phyloP scores from a whole-genome alignment of 768 basidiomycete genomes.

The Hericium erinaceus region DNA sequence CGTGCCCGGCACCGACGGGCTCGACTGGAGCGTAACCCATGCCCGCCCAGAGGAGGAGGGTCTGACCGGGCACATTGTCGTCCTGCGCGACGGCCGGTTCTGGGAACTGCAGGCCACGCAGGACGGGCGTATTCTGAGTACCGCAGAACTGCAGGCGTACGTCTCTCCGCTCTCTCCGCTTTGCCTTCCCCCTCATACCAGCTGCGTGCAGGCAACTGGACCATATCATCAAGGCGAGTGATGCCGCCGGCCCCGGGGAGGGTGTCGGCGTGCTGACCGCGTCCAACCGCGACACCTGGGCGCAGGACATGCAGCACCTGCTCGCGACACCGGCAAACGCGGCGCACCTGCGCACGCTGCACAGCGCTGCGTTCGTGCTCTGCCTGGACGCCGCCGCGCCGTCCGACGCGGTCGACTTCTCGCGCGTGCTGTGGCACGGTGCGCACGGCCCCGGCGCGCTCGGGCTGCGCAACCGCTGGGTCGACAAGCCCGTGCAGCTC shows the following conservation, averaged over 20 bases:
- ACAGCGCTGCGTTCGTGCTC: conserved; percentile 80
- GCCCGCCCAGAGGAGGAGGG: conserved; percentile 47
- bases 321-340: conserved; percentile 52
- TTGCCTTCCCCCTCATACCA: background rate
- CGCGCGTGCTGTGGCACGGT: conserved; percentile 78
- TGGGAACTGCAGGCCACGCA: conserved; percentile 69
- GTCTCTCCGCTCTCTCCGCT: conserved; percentile 6
- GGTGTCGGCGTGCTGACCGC: conserved; percentile 66
- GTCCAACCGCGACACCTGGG: conserved; percentile 82
- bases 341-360: conserved; percentile 57
- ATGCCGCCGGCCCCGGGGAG: conserved; percentile 47
- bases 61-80: conserved; percentile 70
- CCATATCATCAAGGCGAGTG: conserved; percentile 59
- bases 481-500: conserved; percentile 86
- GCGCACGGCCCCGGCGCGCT: conserved; percentile 22
- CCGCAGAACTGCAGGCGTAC: conserved; percentile 56
- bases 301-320: conserved; percentile 34
- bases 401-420: conserved; percentile 43
- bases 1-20: conserved; percentile 60
- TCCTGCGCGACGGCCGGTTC: conserved; percentile 74
- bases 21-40: conserved; percentile 72
- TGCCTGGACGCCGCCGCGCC: conserved; percentile 64
- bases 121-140: conserved; percentile 50
- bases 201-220: conserved; percentile 49
- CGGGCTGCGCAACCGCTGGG: conserved; percentile 71